phyloP scores from a whole-genome alignment of 805 yeast species.

The Komagataella pastoris region DNA sequence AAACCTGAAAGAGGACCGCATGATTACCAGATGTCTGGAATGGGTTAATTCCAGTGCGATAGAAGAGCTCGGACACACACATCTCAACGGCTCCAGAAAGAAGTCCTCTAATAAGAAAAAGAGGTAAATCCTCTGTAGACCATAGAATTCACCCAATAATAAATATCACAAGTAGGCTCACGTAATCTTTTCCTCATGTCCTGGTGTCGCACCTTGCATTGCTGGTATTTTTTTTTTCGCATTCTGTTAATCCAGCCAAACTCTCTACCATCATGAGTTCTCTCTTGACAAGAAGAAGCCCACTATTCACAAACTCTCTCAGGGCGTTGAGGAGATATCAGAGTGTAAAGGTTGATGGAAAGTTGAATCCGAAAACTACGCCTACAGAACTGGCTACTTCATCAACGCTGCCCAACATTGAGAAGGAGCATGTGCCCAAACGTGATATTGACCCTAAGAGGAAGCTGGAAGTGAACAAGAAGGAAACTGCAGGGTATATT shows the following conservation, averaged over 20 bases:
- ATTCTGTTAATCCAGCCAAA: not conserved
- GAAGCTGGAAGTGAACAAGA: conserved; percentile 15
- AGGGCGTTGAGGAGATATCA: not conserved
- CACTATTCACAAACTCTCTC: not conserved
- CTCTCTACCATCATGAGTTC: not conserved
- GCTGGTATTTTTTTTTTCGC: not conserved
- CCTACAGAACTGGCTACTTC: conserved; percentile 17
- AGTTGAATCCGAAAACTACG: conserved; percentile 3
- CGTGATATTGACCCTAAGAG: conserved; percentile 20
- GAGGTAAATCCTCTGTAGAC: not conserved
- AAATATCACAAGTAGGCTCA: not conserved
- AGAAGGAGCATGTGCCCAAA: conserved; percentile 19
- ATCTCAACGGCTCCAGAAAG: conserved; percentile 34
- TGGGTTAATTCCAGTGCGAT: conserved; percentile 53
- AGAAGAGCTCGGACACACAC: conserved; percentile 34
- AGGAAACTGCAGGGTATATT: conserved; percentile 14
- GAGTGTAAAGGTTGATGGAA: not conserved
- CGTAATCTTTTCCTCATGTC: not conserved
- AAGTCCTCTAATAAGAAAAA: not conserved
- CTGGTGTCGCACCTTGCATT: not conserved
- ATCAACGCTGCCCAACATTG: conserved; percentile 20
- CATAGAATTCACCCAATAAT: not conserved
- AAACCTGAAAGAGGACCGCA: conserved; percentile 23
- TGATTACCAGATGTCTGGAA: conserved; percentile 31
- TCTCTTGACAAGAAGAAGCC: not conserved